Base-by-base conservation (phyloP, 2,329 filamentous ascomycete genomes). In the Trichophyton simii region DNA sequence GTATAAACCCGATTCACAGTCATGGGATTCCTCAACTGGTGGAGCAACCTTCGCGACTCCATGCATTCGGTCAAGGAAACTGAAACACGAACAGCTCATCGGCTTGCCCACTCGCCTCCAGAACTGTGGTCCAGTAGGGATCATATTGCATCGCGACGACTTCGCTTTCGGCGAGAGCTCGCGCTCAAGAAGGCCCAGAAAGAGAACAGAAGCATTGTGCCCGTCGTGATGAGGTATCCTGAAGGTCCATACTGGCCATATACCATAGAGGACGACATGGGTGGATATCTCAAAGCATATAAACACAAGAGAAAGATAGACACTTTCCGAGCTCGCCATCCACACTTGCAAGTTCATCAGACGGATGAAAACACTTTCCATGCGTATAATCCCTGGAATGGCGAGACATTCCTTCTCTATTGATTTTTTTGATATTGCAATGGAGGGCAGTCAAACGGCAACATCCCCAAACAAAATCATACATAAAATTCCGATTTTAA, bases 61-160 rank as follows among this genome's bases (percentile, higher is more conserved):
- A 46, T 65, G 46, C 61, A 64, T 57, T 13, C 13, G 38, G 41
- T 59, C 20, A 34, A 42, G 20, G 61, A 65, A 55, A 58, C 11
- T 36, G 59, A 63, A 9, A 42, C 55, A 25, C 22, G 60, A 7
- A 58, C n/a, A 11, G 55, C 60, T 34, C 28, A 18, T 2, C 61
- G 64, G 18, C 54, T 65, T 25, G 52, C 44, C 9, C 25, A 52
- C 11, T 62, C 63, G 3, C 64, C 64, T 25, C 64, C 64, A 0
- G 64, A 65, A 60, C 59, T 63, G 44, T 65, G 64, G 64, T 57
- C 58, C n/a, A 36, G 20, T n/a, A 61, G 55, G n/a, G 64, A 65
- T 31, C 60, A 61, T 54, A 63, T 62, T 41, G 60, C 58, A 25
- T 63, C 64, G 13, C 64, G 64, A 22, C 63, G 63, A 3, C 63